phyloP scores from a whole-genome alignment of 176 grass and related monocot genomes.

The Phoenix dactylifera region DNA sequence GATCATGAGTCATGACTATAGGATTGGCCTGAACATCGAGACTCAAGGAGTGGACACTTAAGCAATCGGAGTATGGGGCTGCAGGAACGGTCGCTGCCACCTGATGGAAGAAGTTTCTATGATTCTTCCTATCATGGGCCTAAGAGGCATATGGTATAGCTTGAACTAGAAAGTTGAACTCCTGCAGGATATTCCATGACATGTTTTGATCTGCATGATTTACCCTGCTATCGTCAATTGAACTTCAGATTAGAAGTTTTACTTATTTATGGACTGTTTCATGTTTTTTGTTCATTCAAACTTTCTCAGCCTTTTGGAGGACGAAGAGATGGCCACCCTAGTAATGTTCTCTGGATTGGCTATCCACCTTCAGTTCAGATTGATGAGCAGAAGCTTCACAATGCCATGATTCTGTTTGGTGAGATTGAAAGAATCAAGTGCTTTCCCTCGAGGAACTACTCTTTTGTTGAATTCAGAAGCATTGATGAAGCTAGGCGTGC shows the following conservation, averaged over 20 bases:
- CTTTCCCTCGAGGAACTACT: conserved; percentile 61
- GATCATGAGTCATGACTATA: conserved; percentile 23
- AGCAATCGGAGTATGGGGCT: conserved; percentile 25
- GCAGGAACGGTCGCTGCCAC: not conserved
- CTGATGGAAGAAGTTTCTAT: conserved; percentile 33
- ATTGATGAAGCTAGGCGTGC: conserved; percentile 63
- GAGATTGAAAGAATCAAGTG: conserved; percentile 59
- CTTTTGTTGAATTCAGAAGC: conserved; percentile 81
- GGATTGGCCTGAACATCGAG: conserved; percentile 35
- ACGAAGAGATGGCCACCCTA: conserved; percentile 43
- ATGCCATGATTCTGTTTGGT: conserved; percentile 76
- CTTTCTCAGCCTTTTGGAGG: conserved; percentile 33
- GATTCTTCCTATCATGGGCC: conserved; percentile 27
- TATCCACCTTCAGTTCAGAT: conserved; percentile 59
- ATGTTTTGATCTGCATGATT: not conserved
- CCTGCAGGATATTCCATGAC: conserved; percentile 19
- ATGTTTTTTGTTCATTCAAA: conserved; percentile 16
- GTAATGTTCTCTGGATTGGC: conserved; percentile 85
- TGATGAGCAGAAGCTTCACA: conserved; percentile 58
- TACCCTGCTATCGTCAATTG: no score
- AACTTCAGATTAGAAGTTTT: no score
- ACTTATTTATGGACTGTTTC: not conserved
- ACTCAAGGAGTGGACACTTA: conserved; percentile 16
- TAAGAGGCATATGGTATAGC: conserved; percentile 24
- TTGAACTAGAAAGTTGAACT: not conserved